phyloP scores from a whole-genome alignment of 2,329 filamentous ascomycete species.

The Cordyceps militaris region DNA sequence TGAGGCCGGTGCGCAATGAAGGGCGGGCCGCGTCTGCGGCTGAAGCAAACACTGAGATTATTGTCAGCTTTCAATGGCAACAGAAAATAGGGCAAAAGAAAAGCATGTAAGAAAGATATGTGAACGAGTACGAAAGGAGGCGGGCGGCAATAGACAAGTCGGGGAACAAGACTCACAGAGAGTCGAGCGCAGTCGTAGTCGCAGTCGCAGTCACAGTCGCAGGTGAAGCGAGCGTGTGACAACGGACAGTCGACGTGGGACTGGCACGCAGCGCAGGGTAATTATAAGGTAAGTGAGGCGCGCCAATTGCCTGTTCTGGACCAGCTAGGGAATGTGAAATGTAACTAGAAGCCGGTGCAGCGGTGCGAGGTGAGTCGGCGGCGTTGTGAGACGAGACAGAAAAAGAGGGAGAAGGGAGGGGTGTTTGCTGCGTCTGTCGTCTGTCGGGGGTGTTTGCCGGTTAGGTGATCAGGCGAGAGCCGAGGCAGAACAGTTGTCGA shows the following conservation, averaged over 20 bases:
- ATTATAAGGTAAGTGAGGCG: not conserved
- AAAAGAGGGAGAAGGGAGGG: not conserved
- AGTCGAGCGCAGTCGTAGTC: not conserved
- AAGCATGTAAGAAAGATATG: not conserved
- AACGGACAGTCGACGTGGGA: constrained; percentile 5
- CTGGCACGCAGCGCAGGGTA: constrained; percentile 3
- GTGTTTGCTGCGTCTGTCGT: not conserved
- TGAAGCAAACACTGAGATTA: not conserved
- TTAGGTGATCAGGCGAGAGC: not conserved
- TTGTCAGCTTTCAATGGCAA: not conserved
- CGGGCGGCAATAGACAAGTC: not conserved
- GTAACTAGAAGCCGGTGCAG: not conserved
- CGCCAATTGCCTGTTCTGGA: constrained; percentile 4
- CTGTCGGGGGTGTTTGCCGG: not conserved
- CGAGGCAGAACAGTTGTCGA: not conserved
- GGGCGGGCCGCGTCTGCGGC: not conserved
- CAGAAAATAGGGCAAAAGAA: not conserved
- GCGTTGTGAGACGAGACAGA: not conserved
- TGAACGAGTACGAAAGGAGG: not conserved
- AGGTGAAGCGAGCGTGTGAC: constrained; percentile 7
- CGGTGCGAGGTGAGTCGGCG: not conserved
- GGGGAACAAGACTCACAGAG: not conserved
- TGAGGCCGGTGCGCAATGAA: not conserved
- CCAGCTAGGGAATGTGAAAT: constrained; percentile 4
- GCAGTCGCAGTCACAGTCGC: not conserved